Evolutionary conservation across 2,329 filamentous ascomycete genomes (phyloP).

Genomic region (Claviceps citrina): DNA sequence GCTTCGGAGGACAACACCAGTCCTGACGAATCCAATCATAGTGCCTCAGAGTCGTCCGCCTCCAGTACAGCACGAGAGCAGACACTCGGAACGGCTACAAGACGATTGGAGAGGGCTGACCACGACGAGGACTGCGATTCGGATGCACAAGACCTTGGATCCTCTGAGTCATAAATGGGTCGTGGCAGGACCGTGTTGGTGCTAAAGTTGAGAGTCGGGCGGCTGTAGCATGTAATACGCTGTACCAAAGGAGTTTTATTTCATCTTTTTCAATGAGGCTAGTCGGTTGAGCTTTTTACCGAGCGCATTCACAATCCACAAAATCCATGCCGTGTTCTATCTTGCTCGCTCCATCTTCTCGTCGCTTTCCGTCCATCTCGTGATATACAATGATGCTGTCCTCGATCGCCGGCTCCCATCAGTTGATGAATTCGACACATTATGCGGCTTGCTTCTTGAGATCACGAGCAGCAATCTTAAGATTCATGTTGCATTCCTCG

Average conservation of each 20-base stretch:
- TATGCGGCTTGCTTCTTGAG: slow-evolving; percentile 36
- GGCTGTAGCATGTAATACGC: background rate
- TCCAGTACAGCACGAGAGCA: slow-evolving; percentile 12
- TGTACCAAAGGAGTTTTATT: slow-evolving; percentile 1
- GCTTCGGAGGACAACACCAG: background rate
- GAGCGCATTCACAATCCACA: background rate
- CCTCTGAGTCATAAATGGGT: background rate
- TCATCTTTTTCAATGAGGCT: slow-evolving; percentile 2
- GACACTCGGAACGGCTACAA: slow-evolving; percentile 7
- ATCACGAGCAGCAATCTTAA: slow-evolving; percentile 45
- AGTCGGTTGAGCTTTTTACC: background rate
- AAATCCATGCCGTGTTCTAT: slow-evolving; percentile 7
- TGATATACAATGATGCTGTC: slow-evolving; percentile 13
- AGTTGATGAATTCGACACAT: background rate
- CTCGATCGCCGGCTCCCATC: slow-evolving; percentile 1
- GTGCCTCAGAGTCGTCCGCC: slow-evolving; percentile 10
- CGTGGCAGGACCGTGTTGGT: background rate
- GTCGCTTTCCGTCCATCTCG: slow-evolving; percentile 11
- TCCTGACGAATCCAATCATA: background rate
- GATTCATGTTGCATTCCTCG: slow-evolving; percentile 87
- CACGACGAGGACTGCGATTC: slow-evolving; percentile 6
- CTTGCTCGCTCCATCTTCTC: slow-evolving; percentile 6
- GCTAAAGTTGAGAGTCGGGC: background rate
- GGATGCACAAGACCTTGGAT: slow-evolving; percentile 8
- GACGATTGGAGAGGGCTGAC: slow-evolving; percentile 5